Percentiles rank a stretch among this genome's conserved stretches.
Conservation (phyloP, 2,329 filamentous ascomycete genomes). For the Xylariomycetidae sp. region DNA sequence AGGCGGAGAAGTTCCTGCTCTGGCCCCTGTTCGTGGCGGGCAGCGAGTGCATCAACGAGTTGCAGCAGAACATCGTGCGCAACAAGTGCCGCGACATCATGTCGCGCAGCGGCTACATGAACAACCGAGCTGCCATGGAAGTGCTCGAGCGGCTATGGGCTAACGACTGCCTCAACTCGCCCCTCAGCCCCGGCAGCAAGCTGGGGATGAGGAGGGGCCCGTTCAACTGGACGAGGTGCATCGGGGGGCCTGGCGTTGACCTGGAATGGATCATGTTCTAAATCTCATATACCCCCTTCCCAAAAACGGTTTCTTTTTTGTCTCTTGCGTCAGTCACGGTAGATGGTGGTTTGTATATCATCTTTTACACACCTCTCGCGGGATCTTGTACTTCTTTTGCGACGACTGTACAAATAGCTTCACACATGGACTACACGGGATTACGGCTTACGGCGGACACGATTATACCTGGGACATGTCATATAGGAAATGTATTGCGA, state of each 20-base stretch:
- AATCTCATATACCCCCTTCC: slow-evolving; percentile 15
- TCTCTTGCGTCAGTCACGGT: no score
- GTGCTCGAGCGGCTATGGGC: slow-evolving; percentile 82
- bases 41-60: slow-evolving; percentile 78
- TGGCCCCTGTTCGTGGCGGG: slow-evolving; percentile 92
- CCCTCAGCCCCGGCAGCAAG: slow-evolving; percentile 27
- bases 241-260: slow-evolving; percentile 49
- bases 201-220: slow-evolving; percentile 38
- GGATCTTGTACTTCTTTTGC: no score
- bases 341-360: no score
- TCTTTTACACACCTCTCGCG: no score
- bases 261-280: slow-evolving; percentile 65
- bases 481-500: no score
- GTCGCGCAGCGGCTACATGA: slow-evolving; percentile 84
- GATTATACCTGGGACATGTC: no score
- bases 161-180: slow-evolving; percentile 40
- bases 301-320: no score
- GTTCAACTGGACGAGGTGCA: slow-evolving; percentile 53
- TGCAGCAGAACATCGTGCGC: slow-evolving; percentile 73
- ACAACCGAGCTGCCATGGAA: slow-evolving; percentile 81
- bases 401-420: no score
- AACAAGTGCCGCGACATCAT: slow-evolving; percentile 80
- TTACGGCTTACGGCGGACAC: no score
- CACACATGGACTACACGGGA: no score
- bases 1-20: slow-evolving; percentile 79